Evolutionary conservation across 1,284 basidiomycete species (phyloP), one percentile per base, ranked within the genome.

Genomic region (Leccinum colubrinum): DNA sequence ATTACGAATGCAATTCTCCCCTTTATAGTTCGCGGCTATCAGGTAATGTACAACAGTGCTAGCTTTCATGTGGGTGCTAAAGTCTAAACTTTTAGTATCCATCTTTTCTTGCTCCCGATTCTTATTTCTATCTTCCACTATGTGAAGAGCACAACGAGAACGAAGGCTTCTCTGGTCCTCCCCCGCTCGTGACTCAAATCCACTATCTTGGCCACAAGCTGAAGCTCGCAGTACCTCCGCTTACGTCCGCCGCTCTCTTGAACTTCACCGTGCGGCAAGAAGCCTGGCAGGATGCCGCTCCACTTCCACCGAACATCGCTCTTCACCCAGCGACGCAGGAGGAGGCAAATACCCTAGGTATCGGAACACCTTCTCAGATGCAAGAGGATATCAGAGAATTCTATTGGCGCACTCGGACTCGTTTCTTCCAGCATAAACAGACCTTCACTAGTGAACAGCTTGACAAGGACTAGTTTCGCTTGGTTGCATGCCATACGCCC

Each of bases 391-490:
- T 82, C 35, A 56, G 62, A 2, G 72, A 78, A 43, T 80, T 79
- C 60, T 75, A 77, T 60, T 71, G 72, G 55, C 65, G 55, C 25
- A 77, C 74, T 46, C 78, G 80, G 3, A 77, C 78, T 20, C 67
- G 64, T 58, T 69, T 71, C 54, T 70, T 74, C 48, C 66, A 68
- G 11, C 65, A 65, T 43, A 51, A 61, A 50, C 65, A 65, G 2
- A 60, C 58, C 35, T 46, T 63, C 6, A 54, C 64, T 22, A 75
- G 75, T 6, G 60, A 63, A 52, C 63, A 60, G 27, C 75, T 79
- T 57, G 82, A 83, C 65, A 65, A 65, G 56, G 80, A 81, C 59
- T 83, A 81, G 81, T 76, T 71, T 64, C 78, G 80, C 43, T 62
- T 79, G 22, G 78, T 78, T 3, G 72, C 72, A 6, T 83, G 80